Evolutionary conservation across 352 stramenopile species (phyloP).

Genomic region (Phytophthora europaea): DNA sequence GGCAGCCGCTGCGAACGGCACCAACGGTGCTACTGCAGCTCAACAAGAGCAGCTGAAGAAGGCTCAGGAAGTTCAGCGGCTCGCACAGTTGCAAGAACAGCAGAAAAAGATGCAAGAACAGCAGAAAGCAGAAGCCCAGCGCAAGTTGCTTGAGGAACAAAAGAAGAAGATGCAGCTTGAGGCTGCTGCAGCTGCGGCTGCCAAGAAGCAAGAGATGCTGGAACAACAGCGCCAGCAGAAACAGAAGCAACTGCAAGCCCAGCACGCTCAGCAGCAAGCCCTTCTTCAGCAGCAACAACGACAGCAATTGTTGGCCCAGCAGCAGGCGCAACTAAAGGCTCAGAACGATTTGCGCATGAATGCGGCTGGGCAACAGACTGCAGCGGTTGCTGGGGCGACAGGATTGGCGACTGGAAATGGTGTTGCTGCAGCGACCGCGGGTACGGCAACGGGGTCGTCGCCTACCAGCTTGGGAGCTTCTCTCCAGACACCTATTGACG

Average conservation of each 20-base stretch:
- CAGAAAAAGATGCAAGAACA: constrained; percentile 79
- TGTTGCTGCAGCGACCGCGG: constrained; percentile 3
- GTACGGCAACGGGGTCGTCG: constrained; percentile 22
- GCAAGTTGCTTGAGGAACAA: constrained; percentile 74
- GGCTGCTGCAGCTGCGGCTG: constrained; percentile 54
- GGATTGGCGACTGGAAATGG: constrained; percentile 20
- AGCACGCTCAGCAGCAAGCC: constrained; percentile 63
- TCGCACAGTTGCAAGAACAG: constrained; percentile 68
- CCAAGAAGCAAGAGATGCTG: constrained; percentile 72
- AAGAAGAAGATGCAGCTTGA: constrained; percentile 81
- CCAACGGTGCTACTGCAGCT: constrained; percentile 27
- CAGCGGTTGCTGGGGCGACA: constrained; percentile 16
- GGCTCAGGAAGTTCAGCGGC: constrained; percentile 67
- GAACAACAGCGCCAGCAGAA: constrained; percentile 64
- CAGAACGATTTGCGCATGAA: constrained; percentile 57
- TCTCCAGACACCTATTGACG: constrained; percentile 62
- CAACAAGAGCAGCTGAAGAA: constrained; percentile 76
- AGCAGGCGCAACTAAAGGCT: constrained; percentile 55
- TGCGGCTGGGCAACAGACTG: constrained; percentile 22
- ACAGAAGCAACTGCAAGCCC: constrained; percentile 69
- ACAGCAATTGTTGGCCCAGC: constrained; percentile 45
- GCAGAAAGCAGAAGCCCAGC: constrained; percentile 70
- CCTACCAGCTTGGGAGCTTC: constrained; percentile 43
- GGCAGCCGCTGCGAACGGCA: constrained; percentile 20
- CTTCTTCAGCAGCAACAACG: constrained; percentile 60